phyloP scores from a whole-genome alignment of 768 basidiomycete species.

The Boletus eberwhitei region DNA sequence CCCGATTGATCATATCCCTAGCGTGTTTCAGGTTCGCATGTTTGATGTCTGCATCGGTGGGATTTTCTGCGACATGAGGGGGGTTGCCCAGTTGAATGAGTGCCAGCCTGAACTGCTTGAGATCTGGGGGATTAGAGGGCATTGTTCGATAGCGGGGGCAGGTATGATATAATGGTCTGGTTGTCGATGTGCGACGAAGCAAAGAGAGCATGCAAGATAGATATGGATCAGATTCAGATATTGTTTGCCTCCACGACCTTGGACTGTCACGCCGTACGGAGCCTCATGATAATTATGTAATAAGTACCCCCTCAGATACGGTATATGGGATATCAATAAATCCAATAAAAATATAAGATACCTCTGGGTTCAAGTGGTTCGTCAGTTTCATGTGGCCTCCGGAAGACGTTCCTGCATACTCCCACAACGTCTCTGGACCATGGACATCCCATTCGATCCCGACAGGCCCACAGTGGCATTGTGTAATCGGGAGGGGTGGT shows the following conservation, averaged over 20 bases:
- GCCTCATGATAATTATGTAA: too few relatives aligned
- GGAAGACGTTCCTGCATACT: too few relatives aligned
- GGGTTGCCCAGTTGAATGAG: constrained; percentile 86
- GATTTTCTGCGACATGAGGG: constrained; percentile 35
- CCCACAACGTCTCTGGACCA: too few relatives aligned
- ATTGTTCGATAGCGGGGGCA: constrained; percentile 17
- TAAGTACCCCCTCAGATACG: too few relatives aligned
- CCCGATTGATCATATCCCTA: constrained; percentile 71
- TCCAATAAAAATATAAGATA: too few relatives aligned
- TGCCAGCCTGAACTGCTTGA: constrained; percentile 81
- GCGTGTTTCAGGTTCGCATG: constrained; percentile 79
- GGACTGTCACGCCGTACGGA: too few relatives aligned
- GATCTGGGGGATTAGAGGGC: constrained; percentile 33
- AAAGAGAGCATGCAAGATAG: constrained; percentile 13
- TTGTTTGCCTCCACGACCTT: not conserved
- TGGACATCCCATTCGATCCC: too few relatives aligned
- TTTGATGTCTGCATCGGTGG: constrained; percentile 46
- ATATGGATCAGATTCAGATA: not conserved
- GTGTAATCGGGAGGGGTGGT: too few relatives aligned
- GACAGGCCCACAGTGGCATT: too few relatives aligned
- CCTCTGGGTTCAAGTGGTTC: too few relatives aligned
- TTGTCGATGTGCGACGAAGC: constrained; percentile 7
- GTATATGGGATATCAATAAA: too few relatives aligned
- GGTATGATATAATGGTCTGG: not conserved
- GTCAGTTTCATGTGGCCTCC: too few relatives aligned